Conservation (phyloP, 1,284 basidiomycete species). For the Termitomyces sp. region DNA sequence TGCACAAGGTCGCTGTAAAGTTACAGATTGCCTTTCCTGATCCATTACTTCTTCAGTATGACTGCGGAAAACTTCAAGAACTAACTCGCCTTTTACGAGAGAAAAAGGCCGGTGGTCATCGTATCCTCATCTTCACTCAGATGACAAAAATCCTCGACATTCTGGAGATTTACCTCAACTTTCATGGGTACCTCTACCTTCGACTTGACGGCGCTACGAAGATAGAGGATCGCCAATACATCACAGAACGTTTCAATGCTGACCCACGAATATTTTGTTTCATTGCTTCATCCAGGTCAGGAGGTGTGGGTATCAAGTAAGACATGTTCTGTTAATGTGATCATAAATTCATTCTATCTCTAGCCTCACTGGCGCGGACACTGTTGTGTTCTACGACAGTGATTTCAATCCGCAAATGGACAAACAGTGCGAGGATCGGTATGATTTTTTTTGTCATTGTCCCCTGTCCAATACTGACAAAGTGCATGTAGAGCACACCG, state of each 20-base stretch:
- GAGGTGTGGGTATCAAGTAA: slow-evolving; percentile 95
- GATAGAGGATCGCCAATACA: slow-evolving; percentile 92
- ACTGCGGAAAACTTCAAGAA: slow-evolving; percentile 93
- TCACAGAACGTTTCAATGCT: slow-evolving; percentile 96
- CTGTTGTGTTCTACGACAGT: slow-evolving; percentile 94
- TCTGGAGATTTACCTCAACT: slow-evolving; percentile 88
- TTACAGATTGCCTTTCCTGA: slow-evolving; percentile 95
- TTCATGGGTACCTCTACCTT: slow-evolving; percentile 91
- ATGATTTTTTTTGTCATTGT: slow-evolving; percentile 18
- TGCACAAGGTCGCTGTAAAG: slow-evolving; percentile 77
- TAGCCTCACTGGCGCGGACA: slow-evolving; percentile 93
- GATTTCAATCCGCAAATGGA: slow-evolving; percentile 99
- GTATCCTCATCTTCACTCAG: slow-evolving; percentile 93
- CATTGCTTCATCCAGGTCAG: slow-evolving; percentile 89
- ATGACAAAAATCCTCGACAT: slow-evolving; percentile 97
- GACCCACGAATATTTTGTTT: slow-evolving; percentile 90
- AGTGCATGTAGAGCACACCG: slow-evolving; percentile 68
- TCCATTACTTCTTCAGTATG: slow-evolving; percentile 86
- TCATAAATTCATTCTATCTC: not conserved
- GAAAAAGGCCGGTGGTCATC: slow-evolving; percentile 83
- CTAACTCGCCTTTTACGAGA: slow-evolving; percentile 77
- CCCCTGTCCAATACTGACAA: not conserved
- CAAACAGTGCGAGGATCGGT: slow-evolving; percentile 93
- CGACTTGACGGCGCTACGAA: slow-evolving; percentile 93
- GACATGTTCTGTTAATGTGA: slow-evolving; percentile 24